phyloP scores from a whole-genome alignment of 2,329 filamentous ascomycete genomes.

The Celoporthe dispersa region DNA sequence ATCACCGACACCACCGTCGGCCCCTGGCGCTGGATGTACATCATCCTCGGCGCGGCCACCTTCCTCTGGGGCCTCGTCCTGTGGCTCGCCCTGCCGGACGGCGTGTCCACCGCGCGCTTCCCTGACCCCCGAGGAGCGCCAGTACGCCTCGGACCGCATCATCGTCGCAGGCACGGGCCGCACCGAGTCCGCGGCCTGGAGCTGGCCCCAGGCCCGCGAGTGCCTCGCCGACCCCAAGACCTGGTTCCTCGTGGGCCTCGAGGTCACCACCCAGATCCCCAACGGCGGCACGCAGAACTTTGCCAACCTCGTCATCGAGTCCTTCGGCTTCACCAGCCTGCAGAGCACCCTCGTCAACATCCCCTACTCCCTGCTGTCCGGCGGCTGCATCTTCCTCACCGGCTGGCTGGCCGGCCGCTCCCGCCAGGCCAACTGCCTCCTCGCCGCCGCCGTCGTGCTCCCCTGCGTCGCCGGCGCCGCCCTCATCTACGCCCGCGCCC shows the following conservation, averaged over 20 bases:
- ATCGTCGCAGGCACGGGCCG: slow-evolving; percentile 55
- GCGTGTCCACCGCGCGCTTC: slow-evolving; percentile 60
- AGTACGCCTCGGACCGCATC: slow-evolving; percentile 51
- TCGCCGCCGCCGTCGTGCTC: slow-evolving; percentile 54
- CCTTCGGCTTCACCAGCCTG: slow-evolving; percentile 59
- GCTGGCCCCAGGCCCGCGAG: slow-evolving; percentile 56
- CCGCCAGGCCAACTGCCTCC: slow-evolving; percentile 54
- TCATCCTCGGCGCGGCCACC: slow-evolving; percentile 55
- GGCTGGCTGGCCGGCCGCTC: slow-evolving; percentile 57
- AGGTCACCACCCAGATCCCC: slow-evolving; percentile 60
- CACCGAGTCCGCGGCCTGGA: slow-evolving; percentile 54
- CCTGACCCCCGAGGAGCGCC: slow-evolving; percentile 56
- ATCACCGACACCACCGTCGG: slow-evolving; percentile 46
- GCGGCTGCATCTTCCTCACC: slow-evolving; percentile 51
- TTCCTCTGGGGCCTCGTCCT: slow-evolving; percentile 56
- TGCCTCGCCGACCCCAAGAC: slow-evolving; percentile 63
- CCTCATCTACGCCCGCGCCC: slow-evolving; percentile 53
- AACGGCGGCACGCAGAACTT: slow-evolving; percentile 66
- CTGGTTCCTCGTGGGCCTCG: slow-evolving; percentile 61
- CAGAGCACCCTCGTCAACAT: slow-evolving; percentile 62
- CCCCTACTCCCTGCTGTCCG: slow-evolving; percentile 59
- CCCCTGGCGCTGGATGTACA: slow-evolving; percentile 64
- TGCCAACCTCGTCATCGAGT: slow-evolving; percentile 59
- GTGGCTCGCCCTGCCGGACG: slow-evolving; percentile 55
- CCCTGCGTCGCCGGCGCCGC: slow-evolving; percentile 57